phyloP scores from a whole-genome alignment of 1,284 basidiomycete species.

The Peniophora sp. region DNA sequence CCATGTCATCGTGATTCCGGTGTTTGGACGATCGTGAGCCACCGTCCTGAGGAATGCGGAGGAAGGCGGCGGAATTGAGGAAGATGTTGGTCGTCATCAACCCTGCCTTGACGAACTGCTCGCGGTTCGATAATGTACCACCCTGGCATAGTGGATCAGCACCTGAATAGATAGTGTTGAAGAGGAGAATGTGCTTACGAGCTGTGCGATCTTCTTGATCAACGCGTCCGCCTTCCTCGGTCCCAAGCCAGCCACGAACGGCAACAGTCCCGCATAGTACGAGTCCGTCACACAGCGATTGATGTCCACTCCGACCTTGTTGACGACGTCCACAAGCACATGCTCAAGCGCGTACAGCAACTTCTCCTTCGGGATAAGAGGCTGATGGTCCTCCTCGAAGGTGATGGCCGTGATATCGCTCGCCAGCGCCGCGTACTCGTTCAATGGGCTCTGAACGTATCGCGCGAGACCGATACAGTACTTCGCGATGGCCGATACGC shows the following conservation, averaged over 20 bases:
- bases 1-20: constrained; percentile 52
- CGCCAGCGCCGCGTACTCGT: constrained; percentile 87
- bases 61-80: constrained; percentile 85
- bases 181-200: constrained; percentile 36
- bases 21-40: constrained; percentile 55
- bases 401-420: constrained; percentile 74
- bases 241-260: constrained; percentile 90
- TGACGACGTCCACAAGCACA: constrained; percentile 83
- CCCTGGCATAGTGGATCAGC: constrained; percentile 40
- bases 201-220: constrained; percentile 71
- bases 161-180: constrained; percentile 2
- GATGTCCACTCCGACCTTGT: constrained; percentile 92
- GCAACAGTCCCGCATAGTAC: constrained; percentile 85
- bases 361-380: constrained; percentile 82
- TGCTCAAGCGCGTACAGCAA: constrained; percentile 79
- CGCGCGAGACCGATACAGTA: constrained; percentile 95
- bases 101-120: constrained; percentile 75
- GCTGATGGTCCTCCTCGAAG: constrained; percentile 81
- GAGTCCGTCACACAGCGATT: constrained; percentile 84
- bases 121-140: constrained; percentile 77
- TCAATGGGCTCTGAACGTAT: constrained; percentile 90
- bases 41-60: constrained; percentile 75
- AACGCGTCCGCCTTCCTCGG: constrained; percentile 90
- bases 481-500: constrained; percentile 75
- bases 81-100: constrained; percentile 83